Percentiles rank a stretch among this genome's conserved stretches.
Conservation (phyloP, 805 yeast species). For the Myxozyma monticola region DNA sequence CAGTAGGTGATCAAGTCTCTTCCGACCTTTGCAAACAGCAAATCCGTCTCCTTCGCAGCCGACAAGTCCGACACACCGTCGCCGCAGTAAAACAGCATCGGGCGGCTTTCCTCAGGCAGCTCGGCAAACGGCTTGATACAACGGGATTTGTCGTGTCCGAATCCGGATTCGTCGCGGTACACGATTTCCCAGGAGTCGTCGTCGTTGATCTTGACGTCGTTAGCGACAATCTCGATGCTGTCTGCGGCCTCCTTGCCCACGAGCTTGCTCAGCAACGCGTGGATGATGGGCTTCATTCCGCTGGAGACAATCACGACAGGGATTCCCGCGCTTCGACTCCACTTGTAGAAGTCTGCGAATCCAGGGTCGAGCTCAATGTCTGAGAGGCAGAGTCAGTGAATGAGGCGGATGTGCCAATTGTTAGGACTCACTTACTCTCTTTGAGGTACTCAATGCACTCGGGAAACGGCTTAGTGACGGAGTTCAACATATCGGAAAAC, state of each 20-base stretch:
- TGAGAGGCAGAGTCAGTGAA: not conserved
- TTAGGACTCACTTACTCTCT: constrained; percentile 41
- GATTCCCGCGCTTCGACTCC: constrained; percentile 69
- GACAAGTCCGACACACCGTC: constrained; percentile 95
- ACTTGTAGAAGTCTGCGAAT: constrained; percentile 73
- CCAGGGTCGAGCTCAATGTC: constrained; percentile 85
- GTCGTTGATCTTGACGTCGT: constrained; percentile 59
- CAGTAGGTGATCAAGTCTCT: constrained; percentile 87
- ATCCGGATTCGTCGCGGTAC: constrained; percentile 79
- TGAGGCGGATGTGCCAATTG: not conserved
- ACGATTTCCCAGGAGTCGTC: constrained; percentile 78
- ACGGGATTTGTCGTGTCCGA: constrained; percentile 93
- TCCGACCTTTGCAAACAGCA: constrained; percentile 90
- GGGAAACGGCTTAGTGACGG: constrained; percentile 71
- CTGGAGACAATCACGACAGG: constrained; percentile 87
- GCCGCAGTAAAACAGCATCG: constrained; percentile 86
- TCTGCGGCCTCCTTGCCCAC: constrained; percentile 75
- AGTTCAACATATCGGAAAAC: constrained; percentile 78
- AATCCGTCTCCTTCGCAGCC: constrained; percentile 93
- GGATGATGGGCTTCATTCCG: constrained; percentile 92
- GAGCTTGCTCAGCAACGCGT: constrained; percentile 67
- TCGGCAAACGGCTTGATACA: constrained; percentile 58
- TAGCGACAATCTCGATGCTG: constrained; percentile 77
- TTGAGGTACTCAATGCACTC: constrained; percentile 73
- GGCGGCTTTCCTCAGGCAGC: constrained; percentile 46